Percentiles rank a stretch among this genome's conserved stretches.
Evolutionary conservation across 345 rosid genomes (phyloP).

Genomic region (Eucalyptus sideroxylon): DNA sequence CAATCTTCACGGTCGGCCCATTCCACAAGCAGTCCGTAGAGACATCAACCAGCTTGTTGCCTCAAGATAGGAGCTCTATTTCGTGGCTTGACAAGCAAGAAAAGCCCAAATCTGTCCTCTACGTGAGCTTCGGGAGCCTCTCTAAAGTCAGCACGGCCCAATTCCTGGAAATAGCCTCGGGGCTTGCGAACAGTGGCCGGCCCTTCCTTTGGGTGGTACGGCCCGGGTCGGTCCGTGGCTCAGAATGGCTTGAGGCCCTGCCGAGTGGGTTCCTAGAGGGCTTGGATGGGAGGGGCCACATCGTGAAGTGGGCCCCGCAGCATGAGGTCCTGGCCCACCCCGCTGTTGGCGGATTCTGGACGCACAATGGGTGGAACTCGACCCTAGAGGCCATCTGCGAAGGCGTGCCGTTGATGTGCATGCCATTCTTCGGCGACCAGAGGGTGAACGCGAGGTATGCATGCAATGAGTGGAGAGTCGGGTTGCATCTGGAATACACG

Average conservation of each 20-base stretch:
- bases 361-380: neutral
- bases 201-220: neutral
- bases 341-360: neutral
- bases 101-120: slow-evolving; percentile 9
- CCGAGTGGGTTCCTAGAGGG: neutral
- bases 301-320: neutral
- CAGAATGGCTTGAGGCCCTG: neutral
- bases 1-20: slow-evolving; percentile 25
- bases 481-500: neutral
- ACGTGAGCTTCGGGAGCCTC: slow-evolving; percentile 32
- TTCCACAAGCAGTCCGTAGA: slow-evolving; percentile 12
- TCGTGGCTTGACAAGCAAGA: slow-evolving; percentile 23
- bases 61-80: slow-evolving; percentile 9
- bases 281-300: neutral
- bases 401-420: neutral
- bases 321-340: neutral
- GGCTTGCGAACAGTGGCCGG: neutral
- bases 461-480: neutral
- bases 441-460: neutral
- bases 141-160: neutral
- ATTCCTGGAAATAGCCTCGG: neutral
- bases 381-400: neutral
- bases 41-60: slow-evolving; percentile 1
- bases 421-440: neutral
- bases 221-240: neutral